Evolutionary conservation across 371 early-diverging fungal genomes (phyloP), one percentile per base, ranked within the genome.

Genomic region (Lichtheimia ornata): DNA sequence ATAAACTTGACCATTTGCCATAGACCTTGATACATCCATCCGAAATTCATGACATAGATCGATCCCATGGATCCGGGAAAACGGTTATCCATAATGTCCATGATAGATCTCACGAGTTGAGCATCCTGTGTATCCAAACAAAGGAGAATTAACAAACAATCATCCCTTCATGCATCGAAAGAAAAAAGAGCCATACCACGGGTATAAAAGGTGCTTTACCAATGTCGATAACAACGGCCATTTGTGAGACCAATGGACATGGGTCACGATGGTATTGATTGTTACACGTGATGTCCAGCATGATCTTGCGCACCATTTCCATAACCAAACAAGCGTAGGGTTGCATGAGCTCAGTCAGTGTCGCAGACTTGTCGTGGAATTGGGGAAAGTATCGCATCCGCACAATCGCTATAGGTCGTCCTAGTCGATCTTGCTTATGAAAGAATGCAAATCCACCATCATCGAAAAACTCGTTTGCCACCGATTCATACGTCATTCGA

Each of bases 21-120:
- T 25, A 73, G n/a, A 3, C 77, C 74, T 62, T 76, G 77, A 63
- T 76, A 76, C 59, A 74, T 61, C 80, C 77, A 79, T 2, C 77
- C 71, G 50, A 76, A 76, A 22, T 79, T 79, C 50, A 79, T 57
- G 6, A 77, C 70, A 59, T 73, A 66, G 11, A 79, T 68, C 9
- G 71, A 66, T 13, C 64, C 63, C 28, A 79, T 56, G 28, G 63
- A 61, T 0, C 72, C 72, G 0, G 74, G 74, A 52, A 70, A 77
- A 11, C 68, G 55, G n/a, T 65, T 63, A 47, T 72, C 70, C 41
- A 73, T 56, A 11, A 77, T 63, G 0, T 54, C 56, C n/a, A 65
- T 53, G 42, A 77, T 56, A 20, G 59, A 55, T 25, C 58, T 59
- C 13, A 77, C 66, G 22, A 72, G 54, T 44, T 66, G 64, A 17